Evolutionary conservation across 768 basidiomycete genomes (phyloP), one percentile per base, ranked within the genome.

Genomic region (Lactarius tabidus): DNA sequence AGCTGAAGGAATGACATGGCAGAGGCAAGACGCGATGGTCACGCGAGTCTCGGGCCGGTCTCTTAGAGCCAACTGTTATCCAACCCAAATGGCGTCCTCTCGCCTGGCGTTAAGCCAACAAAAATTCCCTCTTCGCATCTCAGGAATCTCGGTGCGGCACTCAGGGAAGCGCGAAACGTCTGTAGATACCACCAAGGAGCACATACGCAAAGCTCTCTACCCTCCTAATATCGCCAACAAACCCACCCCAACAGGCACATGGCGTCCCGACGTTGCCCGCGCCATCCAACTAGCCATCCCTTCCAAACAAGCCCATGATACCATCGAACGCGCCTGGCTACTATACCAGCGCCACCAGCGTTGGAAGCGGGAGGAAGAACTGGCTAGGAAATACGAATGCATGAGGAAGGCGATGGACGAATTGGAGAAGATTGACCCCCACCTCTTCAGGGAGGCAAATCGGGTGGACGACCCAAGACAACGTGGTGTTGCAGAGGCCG

Each of bases 291-390:
- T 82, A 60, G 91, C 91, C n/a, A 89, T 97, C 59, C 92, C 93
- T 15, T 92, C 91, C 3, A 84, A 81, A 6, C 93, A 96, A 74
- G 93, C 91, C 0, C 93, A 97, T 77, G 84, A 93, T 67, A 97
- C 93, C 2, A 94, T 97, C 60, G 89, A 93, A 69, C 85, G 95
- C 36, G 95, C 95, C 4, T 98, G 91, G 90, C 78, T 87, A 59
- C 81, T 98, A 14, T 86, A 93, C 77, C 82, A 84, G 69, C 84
- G 95, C 35, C 87, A 91, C 71, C 65, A 87, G 43, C 85, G 95
- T 48, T 85, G 89, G 72, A 79, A 81, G 67, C 82, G 90, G 53
- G 83, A 87, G 33, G 84, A 80, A 39, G 90, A 93, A 72, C 73
- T 91, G 67, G 78, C 79, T 63, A 82, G 87, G 75, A 95, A 95